Evolutionary conservation across 345 rosid species (phyloP), one percentile per base, ranked within the genome.

Genomic region (Laguncularia racemosa): DNA sequence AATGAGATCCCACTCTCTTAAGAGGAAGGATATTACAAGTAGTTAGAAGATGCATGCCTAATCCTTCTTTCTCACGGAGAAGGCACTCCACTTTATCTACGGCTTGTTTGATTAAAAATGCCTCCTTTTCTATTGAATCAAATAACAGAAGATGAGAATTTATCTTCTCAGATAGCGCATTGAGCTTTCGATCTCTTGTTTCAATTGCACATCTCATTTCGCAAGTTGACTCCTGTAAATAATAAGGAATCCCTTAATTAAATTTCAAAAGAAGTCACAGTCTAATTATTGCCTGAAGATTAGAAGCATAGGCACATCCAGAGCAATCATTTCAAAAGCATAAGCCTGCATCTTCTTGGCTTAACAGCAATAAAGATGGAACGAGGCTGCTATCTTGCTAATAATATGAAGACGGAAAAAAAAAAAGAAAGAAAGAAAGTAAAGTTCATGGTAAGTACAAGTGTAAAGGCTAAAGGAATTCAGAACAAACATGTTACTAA

Each of bases 101-200:
- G 48, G 82, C 74, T 61, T 80, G 77, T 65, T 78, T 84, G 60
- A 84, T 67, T 18, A 67, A 70, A n/a, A 75, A 75, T 67, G 89
- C 89, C 75, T 82, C 91, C 65, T 70, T 86, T 77, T 81, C 87
- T 64, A 89, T 89, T 15, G 89, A 84, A 75, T 86, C 91, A 62
- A 89, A 82, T 68, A 86, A 66, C 14, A 77, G 63, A n/a, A 84
- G 52, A 56, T 89, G 95, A 74, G 87, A 75, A 50, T 78, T 65
- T 61, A 89, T 56, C 74, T 84, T 82, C 73, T 84, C 77, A 1
- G 68, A 62, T 53, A 86, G 73, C 54, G 66, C 55, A 23, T 23
- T 45, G 40, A 84, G 70, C 65, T 79, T 86, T 65, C 77, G 79
- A 48, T 86, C 83, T 57, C 72, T 77, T 46, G 73, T 66, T 67